Evolutionary conservation across 352 stramenopile genomes (phyloP).

Genomic region (Elongisporangium anandrum): DNA sequence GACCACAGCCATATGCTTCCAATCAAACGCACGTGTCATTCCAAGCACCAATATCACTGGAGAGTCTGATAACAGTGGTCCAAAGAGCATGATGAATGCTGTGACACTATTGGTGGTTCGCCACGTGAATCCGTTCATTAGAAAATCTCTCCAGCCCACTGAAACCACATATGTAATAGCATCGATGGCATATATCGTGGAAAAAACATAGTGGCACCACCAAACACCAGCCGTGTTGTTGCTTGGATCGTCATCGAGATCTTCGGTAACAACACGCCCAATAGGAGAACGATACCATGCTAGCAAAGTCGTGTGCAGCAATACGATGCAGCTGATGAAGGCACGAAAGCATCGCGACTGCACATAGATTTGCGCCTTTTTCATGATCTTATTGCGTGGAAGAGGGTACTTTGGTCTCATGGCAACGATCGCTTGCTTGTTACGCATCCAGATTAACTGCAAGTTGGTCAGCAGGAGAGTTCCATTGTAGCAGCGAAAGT

Average conservation of each 20-base stretch:
- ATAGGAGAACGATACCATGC: constrained; percentile 69
- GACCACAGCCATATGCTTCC: constrained; percentile 78
- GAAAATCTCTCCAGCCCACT: constrained; percentile 73
- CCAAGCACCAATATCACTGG: constrained; percentile 68
- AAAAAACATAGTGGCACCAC: constrained; percentile 79
- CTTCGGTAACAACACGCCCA: constrained; percentile 23
- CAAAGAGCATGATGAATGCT: constrained; percentile 74
- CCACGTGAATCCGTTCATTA: constrained; percentile 84
- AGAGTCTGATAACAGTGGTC: constrained; percentile 52
- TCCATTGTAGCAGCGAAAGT: constrained; percentile 81
- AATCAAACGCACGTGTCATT: constrained; percentile 77
- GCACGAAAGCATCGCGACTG: constrained; percentile 59
- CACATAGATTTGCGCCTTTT: constrained; percentile 55
- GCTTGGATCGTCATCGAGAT: constrained; percentile 24
- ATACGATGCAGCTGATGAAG: constrained; percentile 56
- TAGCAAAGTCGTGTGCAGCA: constrained; percentile 68
- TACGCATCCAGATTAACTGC: constrained; percentile 77
- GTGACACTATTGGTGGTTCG: constrained; percentile 68
- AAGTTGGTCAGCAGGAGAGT: constrained; percentile 70
- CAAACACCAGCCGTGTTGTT: constrained; percentile 36
- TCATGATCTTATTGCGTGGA: constrained; percentile 52
- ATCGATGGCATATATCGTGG: constrained; percentile 72
- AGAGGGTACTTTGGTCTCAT: constrained; percentile 73
- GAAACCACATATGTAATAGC: constrained; percentile 62
- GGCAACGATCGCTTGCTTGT: constrained; percentile 55